These are phyloP conservation scores for Camelina sativa DNA, from an alignment of 345 rosid species.

Conservation along the genomic window DNA sequence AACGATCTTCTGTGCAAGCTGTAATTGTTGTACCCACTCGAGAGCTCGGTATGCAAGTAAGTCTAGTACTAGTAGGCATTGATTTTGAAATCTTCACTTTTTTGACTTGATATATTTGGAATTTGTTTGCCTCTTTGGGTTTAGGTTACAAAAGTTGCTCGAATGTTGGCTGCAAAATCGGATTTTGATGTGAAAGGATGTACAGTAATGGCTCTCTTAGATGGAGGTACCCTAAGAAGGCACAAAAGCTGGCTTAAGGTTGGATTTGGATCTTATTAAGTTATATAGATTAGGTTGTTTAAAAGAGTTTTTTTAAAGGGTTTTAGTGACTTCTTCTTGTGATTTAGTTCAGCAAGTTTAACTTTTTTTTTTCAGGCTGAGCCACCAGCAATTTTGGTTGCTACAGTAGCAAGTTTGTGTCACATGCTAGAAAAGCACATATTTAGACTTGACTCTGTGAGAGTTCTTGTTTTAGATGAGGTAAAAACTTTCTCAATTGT, in stretches of 20 bases:
- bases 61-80: conserved; percentile 21
- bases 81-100: background rate
- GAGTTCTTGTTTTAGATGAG: conserved; percentile 87
- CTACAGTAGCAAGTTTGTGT: conserved; percentile 83
- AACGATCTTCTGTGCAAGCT: conserved; percentile 84
- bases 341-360: conserved; percentile 17
- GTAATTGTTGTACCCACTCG: conserved; percentile 86
- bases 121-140: conserved; percentile 31
- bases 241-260: conserved; percentile 97
- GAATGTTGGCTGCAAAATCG: conserved; percentile 72
- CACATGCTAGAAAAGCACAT: conserved; percentile 79
- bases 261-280: background rate
- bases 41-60: conserved; percentile 93
- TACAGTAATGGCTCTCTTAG: conserved; percentile 86
- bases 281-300: background rate
- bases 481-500: conserved; percentile 44
- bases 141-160: conserved; percentile 82
- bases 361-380: conserved; percentile 83
- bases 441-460: conserved; percentile 72
- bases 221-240: conserved; percentile 83
- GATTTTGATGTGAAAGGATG: conserved; percentile 57
- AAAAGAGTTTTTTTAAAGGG: background rate
- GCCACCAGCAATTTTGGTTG: conserved; percentile 86
- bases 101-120: background rate
- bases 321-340: conserved; percentile 26